A percentile compares a stretch with the other conserved stretches of the same genome.
These are phyloP conservation scores for Arachnopeziza araneosa DNA, from an alignment of 2,329 filamentous ascomycete genomes.

Conservation along the genomic window DNA sequence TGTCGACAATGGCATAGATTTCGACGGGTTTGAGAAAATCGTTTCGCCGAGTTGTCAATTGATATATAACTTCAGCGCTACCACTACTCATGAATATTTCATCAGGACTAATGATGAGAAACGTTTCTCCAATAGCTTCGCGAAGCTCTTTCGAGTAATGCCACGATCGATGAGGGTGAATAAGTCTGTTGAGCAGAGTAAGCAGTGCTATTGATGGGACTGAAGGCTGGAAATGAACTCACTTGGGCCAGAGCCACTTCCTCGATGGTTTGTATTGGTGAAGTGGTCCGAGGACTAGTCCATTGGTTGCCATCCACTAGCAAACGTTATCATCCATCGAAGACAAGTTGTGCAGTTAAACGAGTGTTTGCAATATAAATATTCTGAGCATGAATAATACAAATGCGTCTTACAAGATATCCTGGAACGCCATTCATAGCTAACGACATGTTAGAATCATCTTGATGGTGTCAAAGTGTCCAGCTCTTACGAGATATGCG, in stretches of 20 bases:
- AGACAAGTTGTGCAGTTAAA: neutral
- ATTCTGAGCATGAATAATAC: neutral
- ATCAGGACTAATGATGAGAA: slow-evolving; percentile 19
- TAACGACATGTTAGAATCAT: neutral
- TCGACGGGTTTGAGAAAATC: slow-evolving; percentile 25
- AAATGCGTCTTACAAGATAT: neutral
- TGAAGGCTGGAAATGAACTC: neutral
- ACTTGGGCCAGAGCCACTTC: neutral
- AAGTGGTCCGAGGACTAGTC: neutral
- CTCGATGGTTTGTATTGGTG: neutral
- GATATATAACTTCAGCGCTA: slow-evolving; percentile 19
- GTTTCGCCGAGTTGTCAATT: slow-evolving; percentile 17
- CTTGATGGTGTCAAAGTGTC: neutral
- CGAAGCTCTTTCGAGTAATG: neutral
- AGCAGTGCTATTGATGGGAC: neutral
- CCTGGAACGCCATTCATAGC: neutral
- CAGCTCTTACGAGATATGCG: neutral
- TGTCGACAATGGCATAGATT: slow-evolving; percentile 19
- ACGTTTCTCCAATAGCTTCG: slow-evolving; percentile 9
- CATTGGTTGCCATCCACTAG: neutral
- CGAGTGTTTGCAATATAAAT: neutral
- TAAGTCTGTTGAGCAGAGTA: neutral
- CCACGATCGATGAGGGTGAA: neutral
- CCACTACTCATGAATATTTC: slow-evolving; percentile 18
- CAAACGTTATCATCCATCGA: neutral